Conservation (phyloP, 176 grass and related monocot genomes). For the Aegilops longissima region DNA sequence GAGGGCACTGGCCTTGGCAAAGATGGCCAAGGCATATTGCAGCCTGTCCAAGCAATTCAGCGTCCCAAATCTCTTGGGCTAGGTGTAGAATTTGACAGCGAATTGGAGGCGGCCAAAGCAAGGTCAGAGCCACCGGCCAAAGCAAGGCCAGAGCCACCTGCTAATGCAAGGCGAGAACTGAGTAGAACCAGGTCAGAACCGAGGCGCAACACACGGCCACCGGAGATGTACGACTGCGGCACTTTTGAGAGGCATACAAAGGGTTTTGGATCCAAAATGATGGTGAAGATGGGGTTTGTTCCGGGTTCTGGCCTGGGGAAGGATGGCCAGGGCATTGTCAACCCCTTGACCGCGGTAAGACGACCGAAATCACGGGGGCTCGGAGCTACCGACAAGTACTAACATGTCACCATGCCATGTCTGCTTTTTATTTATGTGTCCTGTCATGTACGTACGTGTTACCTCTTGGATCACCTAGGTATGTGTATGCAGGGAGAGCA, state of each 20-base stretch:
- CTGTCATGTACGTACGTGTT: background rate
- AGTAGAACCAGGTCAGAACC: slow-evolving; percentile 27
- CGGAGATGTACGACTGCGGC: slow-evolving; percentile 34
- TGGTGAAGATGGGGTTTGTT: slow-evolving; percentile 87
- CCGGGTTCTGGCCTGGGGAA: slow-evolving; percentile 72
- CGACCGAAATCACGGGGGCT: slow-evolving; percentile 55
- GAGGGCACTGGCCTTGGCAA: slow-evolving; percentile 85
- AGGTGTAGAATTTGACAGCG: slow-evolving; percentile 64
- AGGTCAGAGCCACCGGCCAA: slow-evolving; percentile 23
- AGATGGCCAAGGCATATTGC: slow-evolving; percentile 80
- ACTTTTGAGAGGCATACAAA: slow-evolving; percentile 91
- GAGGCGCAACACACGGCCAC: background rate
- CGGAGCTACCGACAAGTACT: slow-evolving; percentile 53
- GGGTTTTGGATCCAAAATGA: slow-evolving; percentile 92
- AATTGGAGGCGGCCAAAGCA: slow-evolving; percentile 39
- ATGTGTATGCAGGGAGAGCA: slow-evolving; percentile 17
- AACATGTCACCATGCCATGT: background rate
- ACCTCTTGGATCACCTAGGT: background rate
- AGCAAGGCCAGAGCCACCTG: slow-evolving; percentile 17
- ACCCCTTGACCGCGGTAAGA: slow-evolving; percentile 54
- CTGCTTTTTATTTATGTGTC: background rate
- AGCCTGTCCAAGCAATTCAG: slow-evolving; percentile 69
- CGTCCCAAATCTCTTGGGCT: slow-evolving; percentile 91
- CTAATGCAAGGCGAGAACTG: slow-evolving; percentile 33
- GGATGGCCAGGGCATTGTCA: slow-evolving; percentile 70